Evolutionary conservation across 2,329 filamentous ascomycete genomes (phyloP).

Genomic region (Colletotrichum siamense): DNA sequence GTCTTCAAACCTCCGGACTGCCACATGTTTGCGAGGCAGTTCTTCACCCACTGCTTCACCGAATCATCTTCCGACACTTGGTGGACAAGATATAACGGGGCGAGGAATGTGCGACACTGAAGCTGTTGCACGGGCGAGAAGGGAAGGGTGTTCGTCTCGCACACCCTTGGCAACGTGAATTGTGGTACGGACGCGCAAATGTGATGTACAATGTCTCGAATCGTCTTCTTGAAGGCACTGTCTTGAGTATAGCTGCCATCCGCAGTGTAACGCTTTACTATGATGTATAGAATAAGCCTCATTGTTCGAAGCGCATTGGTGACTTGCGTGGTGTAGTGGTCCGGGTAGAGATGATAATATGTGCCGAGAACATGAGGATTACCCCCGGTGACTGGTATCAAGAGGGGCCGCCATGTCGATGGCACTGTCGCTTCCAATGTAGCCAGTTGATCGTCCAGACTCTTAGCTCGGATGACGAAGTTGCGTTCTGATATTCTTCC

Average conservation of each 20-base stretch:
- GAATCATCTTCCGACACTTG: slow-evolving; percentile 9
- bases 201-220: neutral
- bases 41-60: slow-evolving; percentile 18
- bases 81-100: slow-evolving; percentile 23
- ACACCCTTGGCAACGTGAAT: slow-evolving; percentile 14
- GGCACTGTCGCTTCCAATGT: neutral
- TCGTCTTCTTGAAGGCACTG: neutral
- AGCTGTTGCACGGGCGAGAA: slow-evolving; percentile 25
- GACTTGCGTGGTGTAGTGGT: slow-evolving; percentile 26
- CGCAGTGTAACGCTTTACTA: neutral
- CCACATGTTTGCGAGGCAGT: slow-evolving; percentile 22
- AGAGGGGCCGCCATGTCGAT: neutral
- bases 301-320: slow-evolving; percentile 26
- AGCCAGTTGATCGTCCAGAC: neutral
- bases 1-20: slow-evolving; percentile 17
- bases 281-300: slow-evolving; percentile 23
- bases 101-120: slow-evolving; percentile 24
- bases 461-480: neutral
- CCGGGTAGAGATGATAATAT: slow-evolving; percentile 25
- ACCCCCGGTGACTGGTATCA: neutral
- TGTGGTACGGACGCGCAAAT: slow-evolving; percentile 26
- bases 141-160: slow-evolving; percentile 6
- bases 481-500: neutral
- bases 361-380: slow-evolving; percentile 13
- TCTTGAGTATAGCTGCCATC: neutral